Conservation (phyloP, 2,329 filamentous ascomycete species). For the Ophiobolus disseminans region DNA sequence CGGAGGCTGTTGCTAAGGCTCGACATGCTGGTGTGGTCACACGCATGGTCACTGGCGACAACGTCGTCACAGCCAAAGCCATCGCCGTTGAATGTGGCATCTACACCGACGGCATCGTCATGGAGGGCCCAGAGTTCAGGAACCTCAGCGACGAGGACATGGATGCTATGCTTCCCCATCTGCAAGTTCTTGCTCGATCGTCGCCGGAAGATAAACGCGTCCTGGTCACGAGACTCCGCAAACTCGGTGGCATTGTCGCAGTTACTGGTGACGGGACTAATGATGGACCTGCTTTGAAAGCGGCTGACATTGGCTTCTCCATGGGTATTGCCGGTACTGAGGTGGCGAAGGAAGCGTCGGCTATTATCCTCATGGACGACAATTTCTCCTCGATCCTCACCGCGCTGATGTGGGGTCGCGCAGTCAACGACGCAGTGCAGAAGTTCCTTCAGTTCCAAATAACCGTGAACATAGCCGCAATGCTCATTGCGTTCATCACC, state of each 20-base stretch:
- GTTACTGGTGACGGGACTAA: constrained; percentile 86
- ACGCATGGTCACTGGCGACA: constrained; percentile 88
- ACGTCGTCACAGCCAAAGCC: constrained; percentile 76
- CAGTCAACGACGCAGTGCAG: constrained; percentile 51
- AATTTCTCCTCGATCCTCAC: constrained; percentile 87
- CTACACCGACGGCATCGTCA: constrained; percentile 70
- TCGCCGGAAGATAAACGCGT: constrained; percentile 73
- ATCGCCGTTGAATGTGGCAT: constrained; percentile 82
- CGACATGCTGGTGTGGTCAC: constrained; percentile 78
- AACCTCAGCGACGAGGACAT: constrained; percentile 68
- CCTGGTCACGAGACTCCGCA: constrained; percentile 68
- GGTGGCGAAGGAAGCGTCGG: constrained; percentile 82
- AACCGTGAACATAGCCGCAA: constrained; percentile 89
- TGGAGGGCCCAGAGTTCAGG: constrained; percentile 80
- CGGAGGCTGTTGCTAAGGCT: constrained; percentile 73
- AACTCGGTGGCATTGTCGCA: constrained; percentile 76
- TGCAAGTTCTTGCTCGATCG: constrained; percentile 73
- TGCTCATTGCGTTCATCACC: constrained; percentile 84
- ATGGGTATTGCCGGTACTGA: constrained; percentile 85
- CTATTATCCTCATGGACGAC: constrained; percentile 85
- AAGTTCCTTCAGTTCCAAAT: constrained; percentile 67
- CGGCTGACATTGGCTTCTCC: constrained; percentile 83
- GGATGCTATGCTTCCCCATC: constrained; percentile 63
- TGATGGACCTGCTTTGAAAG: constrained; percentile 79
- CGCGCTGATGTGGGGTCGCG: constrained; percentile 75